Evolutionary conservation across 352 stramenopile species (phyloP), one percentile per base, ranked within the genome.

Genomic region (Phytophthora fragariaefolia): DNA sequence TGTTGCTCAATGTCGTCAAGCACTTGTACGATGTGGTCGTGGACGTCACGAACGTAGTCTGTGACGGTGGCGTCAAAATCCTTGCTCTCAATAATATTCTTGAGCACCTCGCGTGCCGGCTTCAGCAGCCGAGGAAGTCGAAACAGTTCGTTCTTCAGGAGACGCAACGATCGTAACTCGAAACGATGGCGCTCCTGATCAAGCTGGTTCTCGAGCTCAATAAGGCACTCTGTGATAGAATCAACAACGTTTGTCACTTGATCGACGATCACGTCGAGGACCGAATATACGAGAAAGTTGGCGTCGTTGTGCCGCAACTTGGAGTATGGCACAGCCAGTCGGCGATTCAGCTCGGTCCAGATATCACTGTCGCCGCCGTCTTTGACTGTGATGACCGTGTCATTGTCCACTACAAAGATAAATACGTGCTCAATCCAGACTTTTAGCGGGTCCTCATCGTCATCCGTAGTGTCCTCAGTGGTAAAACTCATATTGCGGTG

Each of bases 241-340:
- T 93, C 87, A 13, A 95, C 82, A 12, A 93, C 85, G 45, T 61
- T 79, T 9, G 85, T 93, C 28, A 96, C 78, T 46, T 95, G 76
- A 64, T 97, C 89, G 3, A 96, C 87, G 46, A 95, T 89, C 62
- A 93, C 84, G 68, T 97, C 90, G 8, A 97, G 79, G 38, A 96
- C 82, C 1, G 84, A 79, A 64, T 97, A 96, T 6, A 90, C 80
- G 22, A 97, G 81, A 51, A 96, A 96, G 34, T 95, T 92, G 45
- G 87, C 89, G 54, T 91, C 83, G 58, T 96, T 96, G 64, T 96
- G 87, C 9, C 90, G 83, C 28, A 97, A 68, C 61, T 96, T 97
- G n/a, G 90, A 96, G 73, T 96, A 96, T 38, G 83, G 79, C 27
- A 93, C 85, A 10, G 83, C 83, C 12, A 97, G 61, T 6, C 90